Evolutionary conservation across 768 basidiomycete genomes (phyloP).

Genomic region (Macrolepiota albuminosa): DNA sequence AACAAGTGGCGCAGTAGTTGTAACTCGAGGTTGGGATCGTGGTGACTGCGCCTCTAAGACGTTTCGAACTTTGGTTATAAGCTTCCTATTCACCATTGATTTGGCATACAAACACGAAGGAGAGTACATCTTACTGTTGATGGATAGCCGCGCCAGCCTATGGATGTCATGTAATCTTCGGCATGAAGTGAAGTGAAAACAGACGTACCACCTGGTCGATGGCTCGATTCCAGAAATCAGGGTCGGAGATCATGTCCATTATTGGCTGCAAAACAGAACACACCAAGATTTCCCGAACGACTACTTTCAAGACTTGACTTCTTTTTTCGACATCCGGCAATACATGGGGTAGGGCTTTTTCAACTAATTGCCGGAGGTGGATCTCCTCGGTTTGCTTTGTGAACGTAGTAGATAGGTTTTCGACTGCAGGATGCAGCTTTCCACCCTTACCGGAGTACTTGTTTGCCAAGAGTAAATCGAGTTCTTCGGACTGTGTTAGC

Average conservation of each 20-base stretch:
- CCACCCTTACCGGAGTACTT: conserved; percentile 66
- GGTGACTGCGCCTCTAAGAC: conserved; percentile 79
- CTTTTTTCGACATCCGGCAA: conserved; percentile 71
- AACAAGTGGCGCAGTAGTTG: conserved; percentile 33
- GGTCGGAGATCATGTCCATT: conserved; percentile 90
- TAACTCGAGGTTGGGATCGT: conserved; percentile 37
- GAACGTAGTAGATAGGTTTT: conserved; percentile 84
- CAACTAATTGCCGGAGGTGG: conserved; percentile 71
- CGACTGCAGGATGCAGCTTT: conserved; percentile 80
- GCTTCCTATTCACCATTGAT: conserved; percentile 44
- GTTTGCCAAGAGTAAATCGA: conserved; percentile 81
- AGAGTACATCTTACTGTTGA: conserved; percentile 34
- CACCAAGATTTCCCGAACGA: conserved; percentile 77
- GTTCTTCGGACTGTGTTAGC: conserved; percentile 84
- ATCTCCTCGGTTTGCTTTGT: conserved; percentile 87
- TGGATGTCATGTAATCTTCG: background rate
- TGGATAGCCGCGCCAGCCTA: conserved; percentile 50
- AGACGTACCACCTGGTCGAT: conserved; percentile 85
- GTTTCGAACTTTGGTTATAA: conserved; percentile 85
- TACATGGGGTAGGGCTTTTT: conserved; percentile 63
- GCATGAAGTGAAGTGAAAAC: background rate
- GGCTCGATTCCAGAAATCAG: conserved; percentile 94
- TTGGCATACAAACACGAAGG: background rate
- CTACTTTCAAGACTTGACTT: conserved; percentile 67
- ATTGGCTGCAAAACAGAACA: conserved; percentile 82